A percentile compares a stretch with the other conserved stretches of the same genome.
These are phyloP conservation scores for Raphanus raphanistrum DNA, from an alignment of 345 rosid genomes.

Conservation along the genomic window DNA sequence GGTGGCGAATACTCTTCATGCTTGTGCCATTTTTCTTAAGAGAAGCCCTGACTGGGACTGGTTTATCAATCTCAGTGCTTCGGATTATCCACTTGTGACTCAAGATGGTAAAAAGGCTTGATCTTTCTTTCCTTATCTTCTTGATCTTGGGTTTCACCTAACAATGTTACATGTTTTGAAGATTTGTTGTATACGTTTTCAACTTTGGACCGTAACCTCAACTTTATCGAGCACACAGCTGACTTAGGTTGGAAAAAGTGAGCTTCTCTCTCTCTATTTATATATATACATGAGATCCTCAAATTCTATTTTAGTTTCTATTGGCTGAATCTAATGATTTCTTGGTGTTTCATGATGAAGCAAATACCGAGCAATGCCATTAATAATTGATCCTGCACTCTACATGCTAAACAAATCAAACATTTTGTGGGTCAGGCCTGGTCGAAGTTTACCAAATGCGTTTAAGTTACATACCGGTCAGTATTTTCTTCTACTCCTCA, in stretches of 20 bases:
- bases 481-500: neutral
- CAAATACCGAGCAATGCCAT: conserved; percentile 90
- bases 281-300: neutral
- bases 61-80: conserved; percentile 99
- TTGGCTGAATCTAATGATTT: neutral
- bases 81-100: conserved; percentile 96
- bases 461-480: conserved; percentile 54
- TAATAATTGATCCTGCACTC: conserved; percentile 94
- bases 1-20: conserved; percentile 98
- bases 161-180: conserved; percentile 36
- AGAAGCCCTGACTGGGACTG: conserved; percentile 89
- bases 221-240: conserved; percentile 89
- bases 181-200: conserved; percentile 85
- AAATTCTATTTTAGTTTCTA: neutral
- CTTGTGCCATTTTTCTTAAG: conserved; percentile 91
- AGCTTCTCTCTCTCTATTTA: neutral
- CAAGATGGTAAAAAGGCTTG: conserved; percentile 74
- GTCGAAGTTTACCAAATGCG: conserved; percentile 82
- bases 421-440: conserved; percentile 67
- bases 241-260: conserved; percentile 92
- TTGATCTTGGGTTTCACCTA: neutral
- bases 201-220: conserved; percentile 60
- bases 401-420: conserved; percentile 66
- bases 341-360: conserved; percentile 43
- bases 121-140: conserved; percentile 7